These are phyloP conservation scores for Eucalyptus regnans DNA, from an alignment of 345 rosid species.

Conservation along the genomic window DNA sequence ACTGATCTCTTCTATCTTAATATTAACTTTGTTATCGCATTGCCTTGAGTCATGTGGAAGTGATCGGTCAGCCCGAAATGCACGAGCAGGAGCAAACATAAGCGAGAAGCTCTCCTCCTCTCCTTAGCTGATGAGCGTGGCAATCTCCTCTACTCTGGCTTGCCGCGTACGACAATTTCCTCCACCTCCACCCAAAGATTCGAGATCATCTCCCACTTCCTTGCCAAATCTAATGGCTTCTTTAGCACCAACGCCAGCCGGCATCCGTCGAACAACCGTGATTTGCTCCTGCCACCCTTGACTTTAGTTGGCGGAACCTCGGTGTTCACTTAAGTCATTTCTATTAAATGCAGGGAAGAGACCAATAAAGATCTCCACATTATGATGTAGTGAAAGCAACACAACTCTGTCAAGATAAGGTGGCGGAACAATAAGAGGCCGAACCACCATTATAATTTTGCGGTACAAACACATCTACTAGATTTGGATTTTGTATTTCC, in stretches of 20 bases:
- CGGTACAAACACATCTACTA: too few species aligned
- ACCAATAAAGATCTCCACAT: background rate
- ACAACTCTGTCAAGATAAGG: too few species aligned
- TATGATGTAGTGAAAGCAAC: background rate
- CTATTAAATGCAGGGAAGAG: background rate
- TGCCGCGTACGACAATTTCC: background rate
- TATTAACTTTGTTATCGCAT: slow-evolving; percentile 23
- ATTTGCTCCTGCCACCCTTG: background rate
- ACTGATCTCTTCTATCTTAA: background rate
- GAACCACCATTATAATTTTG: too few species aligned
- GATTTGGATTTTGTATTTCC: too few species aligned
- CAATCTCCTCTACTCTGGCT: background rate
- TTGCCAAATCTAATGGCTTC: background rate
- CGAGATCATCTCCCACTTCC: background rate
- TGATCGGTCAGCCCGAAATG: slow-evolving; percentile 52
- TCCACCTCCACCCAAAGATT: slow-evolving; percentile 9
- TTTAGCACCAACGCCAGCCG: background rate
- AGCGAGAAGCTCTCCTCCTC: slow-evolving; percentile 41
- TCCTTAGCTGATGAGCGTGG: slow-evolving; percentile 33
- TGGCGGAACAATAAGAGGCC: too few species aligned
- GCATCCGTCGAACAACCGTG: too few species aligned
- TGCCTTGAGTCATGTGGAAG: slow-evolving; percentile 18
- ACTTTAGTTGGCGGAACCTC: background rate
- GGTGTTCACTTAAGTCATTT: background rate
- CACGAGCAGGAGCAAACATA: slow-evolving; percentile 35